Base-by-base conservation (phyloP, 352 stramenopile species). In the Phytopythium sindhum region DNA sequence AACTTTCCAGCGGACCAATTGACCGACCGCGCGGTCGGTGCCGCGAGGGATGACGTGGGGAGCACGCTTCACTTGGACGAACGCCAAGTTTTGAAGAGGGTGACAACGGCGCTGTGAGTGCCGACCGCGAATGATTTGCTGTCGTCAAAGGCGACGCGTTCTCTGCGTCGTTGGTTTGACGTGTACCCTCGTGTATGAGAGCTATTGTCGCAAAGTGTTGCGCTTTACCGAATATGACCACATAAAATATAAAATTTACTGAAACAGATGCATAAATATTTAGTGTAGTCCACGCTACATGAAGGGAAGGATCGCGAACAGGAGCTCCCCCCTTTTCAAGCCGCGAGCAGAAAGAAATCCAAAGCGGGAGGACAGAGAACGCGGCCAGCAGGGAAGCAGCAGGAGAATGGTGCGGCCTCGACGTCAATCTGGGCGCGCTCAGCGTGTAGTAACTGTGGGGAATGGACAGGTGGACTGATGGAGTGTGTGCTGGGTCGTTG, bases 401-500 rank as follows among this genome's bases (percentile, higher is more conserved):
- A n/a, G 63, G n/a, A 61, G 39, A 41, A 81, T 81, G 74, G 74
- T 81, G 61, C 65, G 74, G 67, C 35, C 21, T 21, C 50, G 45
- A 14, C 19, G 1, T 19, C 29, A 19, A 17, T 19, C 28, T 57
- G 24, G 31, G 29, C 29, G 17, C 1, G 33, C 5, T 39, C 14
- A 10, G 23, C 14, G 51, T 6, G 28, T 26, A 8, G 3, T 24
- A n/a, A 7, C 42, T 9, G 7, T 48, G 42, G 6, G 21, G 42
- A 10, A 48, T 26, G 42, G 10, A 26, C 14, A 23, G 17, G 12
- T n/a, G 26, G 11, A 39, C 50, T 56, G 9, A 56, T 28, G 26
- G 14, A n/a, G 17, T 26, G 21, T 48, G 42, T 48, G 42, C 21
- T 48, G 42, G 10, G 19, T 21, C 21, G 50, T 9, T 41, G 26